Evolutionary conservation across 73 alveolate species (phyloP).

Genomic region (Paramecium octaurelia): DNA sequence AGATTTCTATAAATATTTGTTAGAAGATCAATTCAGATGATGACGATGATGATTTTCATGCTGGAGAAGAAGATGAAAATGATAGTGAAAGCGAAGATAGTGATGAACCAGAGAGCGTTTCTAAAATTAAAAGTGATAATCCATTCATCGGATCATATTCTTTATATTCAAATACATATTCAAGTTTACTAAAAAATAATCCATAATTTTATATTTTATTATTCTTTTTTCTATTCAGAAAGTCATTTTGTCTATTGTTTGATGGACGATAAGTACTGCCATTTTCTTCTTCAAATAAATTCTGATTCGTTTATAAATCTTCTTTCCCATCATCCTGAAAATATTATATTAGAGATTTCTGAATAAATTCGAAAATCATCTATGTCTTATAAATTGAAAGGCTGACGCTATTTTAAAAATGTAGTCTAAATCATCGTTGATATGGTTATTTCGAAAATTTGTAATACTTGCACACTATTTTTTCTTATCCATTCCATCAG

Average conservation of each 20-base stretch:
- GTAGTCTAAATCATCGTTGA: not conserved
- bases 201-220: not conserved
- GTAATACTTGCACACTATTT: not conserved
- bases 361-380: too few species aligned
- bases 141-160: not conserved
- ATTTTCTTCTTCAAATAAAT: slow-evolving; percentile 73
- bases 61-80: not conserved
- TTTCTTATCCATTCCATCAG: not conserved
- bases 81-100: not conserved
- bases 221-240: not conserved
- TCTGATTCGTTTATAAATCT: slow-evolving; percentile 71
- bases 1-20: not conserved
- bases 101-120: slow-evolving; percentile 3
- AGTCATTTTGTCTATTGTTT: not conserved
- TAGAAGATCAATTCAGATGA: not conserved
- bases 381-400: slow-evolving; percentile 69
- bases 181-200: not conserved
- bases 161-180: not conserved
- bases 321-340: too few species aligned
- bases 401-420: slow-evolving; percentile 61
- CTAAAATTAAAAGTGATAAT: not conserved
- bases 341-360: too few species aligned
- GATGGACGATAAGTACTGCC: slow-evolving; percentile 34
- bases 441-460: slow-evolving; percentile 48
- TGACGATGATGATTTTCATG: slow-evolving; percentile 38